Evolutionary conservation across 2,329 filamentous ascomycete species (phyloP), one percentile per base, ranked within the genome.

Genomic region (Trichophaea hybrida): DNA sequence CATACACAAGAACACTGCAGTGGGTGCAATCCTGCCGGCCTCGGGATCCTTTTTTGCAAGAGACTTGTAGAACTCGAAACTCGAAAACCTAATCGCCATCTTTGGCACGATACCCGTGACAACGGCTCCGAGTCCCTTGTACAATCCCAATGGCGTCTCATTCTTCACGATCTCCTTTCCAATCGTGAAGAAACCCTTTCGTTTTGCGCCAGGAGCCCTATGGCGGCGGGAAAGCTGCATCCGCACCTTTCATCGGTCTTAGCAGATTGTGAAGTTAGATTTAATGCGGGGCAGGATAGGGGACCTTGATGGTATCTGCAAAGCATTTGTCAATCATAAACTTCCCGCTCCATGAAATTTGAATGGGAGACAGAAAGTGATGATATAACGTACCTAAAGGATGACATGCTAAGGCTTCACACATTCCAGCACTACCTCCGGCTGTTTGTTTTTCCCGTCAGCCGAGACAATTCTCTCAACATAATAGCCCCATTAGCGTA

Each of bases 31-130:
- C 34, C 72, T 70, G 48, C 88, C 86, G 2, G 82, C 82, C 59
- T 81, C 70, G 65, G 80, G 75, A 72, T 88, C 78, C 48, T 87
- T 83, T 31, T 96, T 77, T 63, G 65, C 66, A 53, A 85, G 63
- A 71, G 88, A 83, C 80, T 97, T 97, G 75, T 97, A 98, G 71
- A 81, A 82, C 74, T 97, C 93, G 74, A 97, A 98, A 58, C 88
- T 94, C 52, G 91, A 95, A 75, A 98, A 98, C 43, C 93, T 87
- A 72, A 97, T 98, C 63, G 93, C 93, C 93, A 98, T 98, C 75
- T 98, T 98, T 58, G 93, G 93, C 24, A 98, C 82, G 72, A 98
- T 98, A 67, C 93, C 93, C 31, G 90, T 96, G 61, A 97, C 73
- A 46, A 98, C 93, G 58, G 93, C 93, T 63, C 93, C 93, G n/a